These are phyloP conservation scores for Amanita subjunquillea DNA, from an alignment of 768 basidiomycete genomes.

Conservation along the genomic window DNA sequence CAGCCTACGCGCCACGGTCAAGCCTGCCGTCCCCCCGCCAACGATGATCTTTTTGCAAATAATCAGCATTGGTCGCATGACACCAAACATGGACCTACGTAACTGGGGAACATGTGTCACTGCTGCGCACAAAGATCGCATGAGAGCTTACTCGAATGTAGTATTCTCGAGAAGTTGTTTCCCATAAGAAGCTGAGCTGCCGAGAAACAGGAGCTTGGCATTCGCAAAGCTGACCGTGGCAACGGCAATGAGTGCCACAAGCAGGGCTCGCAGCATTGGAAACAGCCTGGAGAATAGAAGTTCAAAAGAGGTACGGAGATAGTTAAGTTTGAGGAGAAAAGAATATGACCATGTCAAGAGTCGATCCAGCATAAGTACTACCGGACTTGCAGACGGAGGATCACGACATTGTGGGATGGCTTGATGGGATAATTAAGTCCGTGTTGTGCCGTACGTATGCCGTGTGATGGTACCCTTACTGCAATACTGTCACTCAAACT, in stretches of 20 bases:
- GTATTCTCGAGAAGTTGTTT: constrained; percentile 10
- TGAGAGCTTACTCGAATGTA: constrained; percentile 14
- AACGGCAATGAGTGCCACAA: constrained; percentile 6
- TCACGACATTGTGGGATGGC: no score
- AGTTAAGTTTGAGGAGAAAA: background rate
- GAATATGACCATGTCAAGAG: background rate
- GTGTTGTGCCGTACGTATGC: no score
- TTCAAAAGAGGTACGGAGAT: background rate
- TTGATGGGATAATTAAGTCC: no score
- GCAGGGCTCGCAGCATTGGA: constrained; percentile 8
- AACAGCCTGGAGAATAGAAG: background rate
- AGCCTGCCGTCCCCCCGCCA: constrained; percentile 22
- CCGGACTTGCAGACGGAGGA: no score
- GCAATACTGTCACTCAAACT: no score
- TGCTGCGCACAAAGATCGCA: no score
- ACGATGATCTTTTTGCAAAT: constrained; percentile 19
- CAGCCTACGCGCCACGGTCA: constrained; percentile 22
- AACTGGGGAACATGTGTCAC: constrained; percentile 2
- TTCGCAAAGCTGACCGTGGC: constrained; percentile 8
- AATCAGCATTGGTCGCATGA: background rate
- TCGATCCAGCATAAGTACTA: background rate
- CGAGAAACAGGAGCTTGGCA: constrained; percentile 14
- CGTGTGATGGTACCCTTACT: no score
- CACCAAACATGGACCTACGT: background rate
- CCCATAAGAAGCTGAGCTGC: constrained; percentile 6